A percentile compares a stretch with the other conserved stretches of the same genome.
These are phyloP conservation scores for Aegilops sharonensis DNA, from an alignment of 176 grass and related monocot genomes.

Conservation along the genomic window DNA sequence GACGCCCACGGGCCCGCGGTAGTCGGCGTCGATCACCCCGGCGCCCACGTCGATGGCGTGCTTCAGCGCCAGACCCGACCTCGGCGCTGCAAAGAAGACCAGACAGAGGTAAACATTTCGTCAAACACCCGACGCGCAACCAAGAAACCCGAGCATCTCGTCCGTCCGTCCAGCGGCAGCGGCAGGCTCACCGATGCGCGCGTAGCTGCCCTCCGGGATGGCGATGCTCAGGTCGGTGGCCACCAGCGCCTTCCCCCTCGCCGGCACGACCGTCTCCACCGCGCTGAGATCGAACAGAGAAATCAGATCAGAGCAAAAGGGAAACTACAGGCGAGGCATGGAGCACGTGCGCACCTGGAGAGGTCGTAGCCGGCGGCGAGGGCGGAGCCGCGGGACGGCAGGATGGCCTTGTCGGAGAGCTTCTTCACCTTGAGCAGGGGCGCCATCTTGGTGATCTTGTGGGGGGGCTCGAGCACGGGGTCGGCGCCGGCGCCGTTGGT, in stretches of 20 bases:
- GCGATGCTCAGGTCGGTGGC: constrained; percentile 77
- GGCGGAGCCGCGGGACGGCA: constrained; percentile 70
- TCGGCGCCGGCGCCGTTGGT: constrained; percentile 34
- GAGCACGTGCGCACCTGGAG: constrained; percentile 48
- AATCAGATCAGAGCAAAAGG: background rate
- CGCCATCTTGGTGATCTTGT: constrained; percentile 45
- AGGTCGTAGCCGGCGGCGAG: constrained; percentile 92
- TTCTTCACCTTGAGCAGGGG: constrained; percentile 79
- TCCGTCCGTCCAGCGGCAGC: too few relatives aligned
- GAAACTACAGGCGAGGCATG: background rate
- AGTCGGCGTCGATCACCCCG: constrained; percentile 86
- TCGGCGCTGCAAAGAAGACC: constrained; percentile 36
- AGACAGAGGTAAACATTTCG: background rate
- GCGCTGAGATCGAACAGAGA: constrained; percentile 32
- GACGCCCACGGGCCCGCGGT: constrained; percentile 72
- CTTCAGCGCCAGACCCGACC: constrained; percentile 81
- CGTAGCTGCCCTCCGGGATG: constrained; percentile 89
- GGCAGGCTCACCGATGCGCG: constrained; percentile 55
- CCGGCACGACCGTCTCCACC: constrained; percentile 48
- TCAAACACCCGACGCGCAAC: background rate
- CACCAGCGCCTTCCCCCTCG: constrained; percentile 77
- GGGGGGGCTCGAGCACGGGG: constrained; percentile 44
- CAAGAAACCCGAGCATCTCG: too few relatives aligned
- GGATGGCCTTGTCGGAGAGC: constrained; percentile 67
- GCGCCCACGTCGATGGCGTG: constrained; percentile 86